Percentiles rank a stretch among this genome's conserved stretches.
Conservation (phyloP, 2,329 filamentous ascomycete species). For the Diaporthe sp. region DNA sequence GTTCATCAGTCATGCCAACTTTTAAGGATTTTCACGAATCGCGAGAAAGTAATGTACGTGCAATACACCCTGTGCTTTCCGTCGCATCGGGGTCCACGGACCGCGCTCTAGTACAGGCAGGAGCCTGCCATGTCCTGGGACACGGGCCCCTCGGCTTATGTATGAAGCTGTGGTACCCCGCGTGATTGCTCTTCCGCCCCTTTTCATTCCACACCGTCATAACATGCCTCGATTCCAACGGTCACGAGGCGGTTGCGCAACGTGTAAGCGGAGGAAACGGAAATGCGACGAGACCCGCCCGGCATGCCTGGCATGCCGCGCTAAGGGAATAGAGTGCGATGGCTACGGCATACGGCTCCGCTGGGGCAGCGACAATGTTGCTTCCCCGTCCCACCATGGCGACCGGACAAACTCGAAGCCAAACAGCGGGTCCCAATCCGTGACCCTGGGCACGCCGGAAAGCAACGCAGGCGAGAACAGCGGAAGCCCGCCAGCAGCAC, state of each 20-base stretch:
- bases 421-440: background rate
- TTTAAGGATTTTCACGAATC: no score
- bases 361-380: background rate
- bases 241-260: conserved; percentile 22
- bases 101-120: background rate
- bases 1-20: no score
- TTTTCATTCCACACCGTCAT: background rate
- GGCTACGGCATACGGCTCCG: conserved; percentile 13
- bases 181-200: background rate
- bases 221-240: conserved; percentile 27
- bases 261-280: conserved; percentile 12
- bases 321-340: conserved; percentile 23
- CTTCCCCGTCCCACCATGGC: conserved; percentile 14
- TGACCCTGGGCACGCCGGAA: conserved; percentile 1
- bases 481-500: background rate
- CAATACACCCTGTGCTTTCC: background rate
- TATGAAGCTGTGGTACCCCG: conserved; percentile 18
- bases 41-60: background rate
- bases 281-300: conserved; percentile 26
- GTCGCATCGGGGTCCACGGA: conserved; percentile 12
- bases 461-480: background rate
- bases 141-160: background rate
- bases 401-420: background rate
- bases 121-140: background rate
- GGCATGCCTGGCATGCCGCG: conserved; percentile 2